phyloP scores from a whole-genome alignment of 2,329 filamentous ascomycete genomes.

The Microascus cirrosus region DNA sequence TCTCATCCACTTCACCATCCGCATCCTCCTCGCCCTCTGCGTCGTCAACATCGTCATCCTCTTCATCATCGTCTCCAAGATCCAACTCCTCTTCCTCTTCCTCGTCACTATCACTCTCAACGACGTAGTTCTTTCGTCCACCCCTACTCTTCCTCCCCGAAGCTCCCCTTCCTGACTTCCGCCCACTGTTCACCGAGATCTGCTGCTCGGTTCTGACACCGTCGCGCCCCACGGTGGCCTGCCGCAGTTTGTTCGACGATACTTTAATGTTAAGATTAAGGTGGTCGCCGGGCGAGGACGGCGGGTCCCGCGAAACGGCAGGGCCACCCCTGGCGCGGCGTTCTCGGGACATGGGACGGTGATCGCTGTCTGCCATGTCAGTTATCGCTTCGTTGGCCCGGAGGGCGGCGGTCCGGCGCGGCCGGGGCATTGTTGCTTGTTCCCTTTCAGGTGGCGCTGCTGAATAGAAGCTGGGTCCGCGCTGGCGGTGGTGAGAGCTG shows the following conservation, averaged over 20 bases:
- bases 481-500: background rate
- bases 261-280: conserved; percentile 35
- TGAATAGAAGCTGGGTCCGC: background rate
- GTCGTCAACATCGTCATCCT: conserved; percentile 27
- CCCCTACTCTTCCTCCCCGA: conserved; percentile 41
- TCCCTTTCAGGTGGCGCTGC: background rate
- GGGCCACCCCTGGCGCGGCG: background rate
- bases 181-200: conserved; percentile 15
- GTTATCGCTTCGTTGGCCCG: conserved; percentile 31
- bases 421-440: conserved; percentile 19
- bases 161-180: conserved; percentile 29
- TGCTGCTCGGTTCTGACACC: conserved; percentile 15
- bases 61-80: conserved; percentile 14
- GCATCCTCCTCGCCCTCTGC: conserved; percentile 22
- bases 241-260: conserved; percentile 38
- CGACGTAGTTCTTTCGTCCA: conserved; percentile 48
- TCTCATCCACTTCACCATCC: conserved; percentile 25
- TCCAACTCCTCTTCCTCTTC: conserved; percentile 21
- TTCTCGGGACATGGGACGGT: background rate
- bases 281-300: conserved; percentile 32
- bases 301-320: conserved; percentile 30
- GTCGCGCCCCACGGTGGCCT: conserved; percentile 30
- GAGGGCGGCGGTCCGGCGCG: conserved; percentile 30
- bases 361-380: conserved; percentile 33
- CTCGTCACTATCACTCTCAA: conserved; percentile 41